Percentiles rank a stretch among this genome's conserved stretches.
These are phyloP conservation scores for Lippia alba DNA, from an alignment of 305 asterid genomes.

Conservation along the genomic window DNA sequence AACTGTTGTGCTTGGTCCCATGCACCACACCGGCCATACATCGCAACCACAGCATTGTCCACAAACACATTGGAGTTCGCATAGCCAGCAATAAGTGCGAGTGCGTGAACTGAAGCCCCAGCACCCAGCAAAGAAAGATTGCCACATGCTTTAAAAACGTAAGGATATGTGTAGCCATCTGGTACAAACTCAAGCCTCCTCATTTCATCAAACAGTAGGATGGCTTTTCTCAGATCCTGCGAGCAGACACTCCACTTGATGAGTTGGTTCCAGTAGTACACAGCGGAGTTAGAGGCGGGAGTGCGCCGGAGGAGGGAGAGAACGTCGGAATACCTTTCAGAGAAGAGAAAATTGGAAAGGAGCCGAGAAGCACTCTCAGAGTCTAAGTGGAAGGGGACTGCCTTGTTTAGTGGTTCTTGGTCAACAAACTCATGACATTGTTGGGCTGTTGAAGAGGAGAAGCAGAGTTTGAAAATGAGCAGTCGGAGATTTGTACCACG, in stretches of 20 bases:
- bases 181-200: conserved; percentile 60
- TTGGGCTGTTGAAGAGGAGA: conserved; percentile 39
- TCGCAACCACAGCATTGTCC: conserved; percentile 64
- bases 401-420: conserved; percentile 26
- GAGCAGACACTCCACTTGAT: conserved; percentile 49
- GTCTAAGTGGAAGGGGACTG: conserved; percentile 17
- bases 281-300: conserved; percentile 46
- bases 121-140: conserved; percentile 43
- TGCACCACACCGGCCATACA: conserved; percentile 78
- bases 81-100: conserved; percentile 50
- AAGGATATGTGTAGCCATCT: conserved; percentile 76
- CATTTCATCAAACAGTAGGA: conserved; percentile 66
- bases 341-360: conserved; percentile 41
- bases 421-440: conserved; percentile 37
- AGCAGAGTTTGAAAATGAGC: conserved; percentile 29
- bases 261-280: conserved; percentile 75
- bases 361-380: conserved; percentile 25
- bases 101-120: conserved; percentile 62
- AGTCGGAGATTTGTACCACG: conserved; percentile 32
- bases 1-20: conserved; percentile 48
- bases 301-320: conserved; percentile 48
- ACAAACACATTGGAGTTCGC: conserved; percentile 67
- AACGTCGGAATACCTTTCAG: conserved; percentile 44
- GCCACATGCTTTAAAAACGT: conserved; percentile 67
- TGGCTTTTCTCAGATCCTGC: conserved; percentile 45